These are phyloP conservation scores for Mycena epipterygia DNA, from an alignment of 768 basidiomycete species.

Conservation along the genomic window DNA sequence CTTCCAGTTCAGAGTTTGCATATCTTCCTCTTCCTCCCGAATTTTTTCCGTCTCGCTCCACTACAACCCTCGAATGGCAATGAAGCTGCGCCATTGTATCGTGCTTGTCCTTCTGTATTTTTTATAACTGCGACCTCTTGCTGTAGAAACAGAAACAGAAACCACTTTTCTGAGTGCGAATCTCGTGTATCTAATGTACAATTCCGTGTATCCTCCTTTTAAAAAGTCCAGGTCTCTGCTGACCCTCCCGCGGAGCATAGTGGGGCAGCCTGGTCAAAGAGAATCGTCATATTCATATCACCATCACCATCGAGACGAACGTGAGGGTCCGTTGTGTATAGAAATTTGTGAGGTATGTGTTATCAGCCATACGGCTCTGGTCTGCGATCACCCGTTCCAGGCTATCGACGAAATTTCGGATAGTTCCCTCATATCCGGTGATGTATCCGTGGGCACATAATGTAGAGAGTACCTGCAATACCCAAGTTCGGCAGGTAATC, in stretches of 20 bases:
- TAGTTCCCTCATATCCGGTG: constrained; percentile 19
- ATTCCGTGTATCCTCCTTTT: no score
- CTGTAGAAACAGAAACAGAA: background rate
- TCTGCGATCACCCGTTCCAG: constrained; percentile 27
- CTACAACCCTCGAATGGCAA: no score
- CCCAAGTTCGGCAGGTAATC: constrained; percentile 41
- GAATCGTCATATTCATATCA: no score
- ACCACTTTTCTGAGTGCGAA: background rate
- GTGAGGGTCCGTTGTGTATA: constrained; percentile 25
- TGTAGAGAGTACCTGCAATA: constrained; percentile 35
- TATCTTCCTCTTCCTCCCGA: constrained; percentile 5
- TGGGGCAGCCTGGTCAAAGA: no score
- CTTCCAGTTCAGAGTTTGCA: background rate
- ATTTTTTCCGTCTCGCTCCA: constrained; percentile 1
- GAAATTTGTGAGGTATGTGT: constrained; percentile 10
- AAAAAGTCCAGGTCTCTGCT: background rate
- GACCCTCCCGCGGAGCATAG: no score
- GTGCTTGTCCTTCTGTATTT: no score
- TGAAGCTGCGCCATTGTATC: no score
- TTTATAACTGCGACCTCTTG: no score
- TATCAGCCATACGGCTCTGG: constrained; percentile 20
- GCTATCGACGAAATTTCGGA: constrained; percentile 26
- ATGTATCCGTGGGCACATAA: constrained; percentile 34
- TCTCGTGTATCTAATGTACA: no score
- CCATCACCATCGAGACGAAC: constrained; percentile 24